A percentile compares a stretch with the other conserved stretches of the same genome.
Conservation (phyloP, 345 rosid genomes). For the Melastoma malabathricum region DNA sequence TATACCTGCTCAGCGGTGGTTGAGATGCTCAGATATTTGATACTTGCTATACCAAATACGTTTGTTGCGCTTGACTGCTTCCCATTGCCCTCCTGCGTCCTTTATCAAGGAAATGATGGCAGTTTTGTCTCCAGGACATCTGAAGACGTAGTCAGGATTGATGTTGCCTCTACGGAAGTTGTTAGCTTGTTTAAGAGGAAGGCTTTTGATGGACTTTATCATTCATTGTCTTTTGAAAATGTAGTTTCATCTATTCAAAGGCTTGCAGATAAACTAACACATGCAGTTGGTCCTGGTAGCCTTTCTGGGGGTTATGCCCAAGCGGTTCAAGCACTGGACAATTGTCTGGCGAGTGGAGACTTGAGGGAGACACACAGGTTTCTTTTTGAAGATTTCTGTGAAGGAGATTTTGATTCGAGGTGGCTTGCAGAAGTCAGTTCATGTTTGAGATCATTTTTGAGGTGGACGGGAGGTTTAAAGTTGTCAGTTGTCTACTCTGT, state of each 20-base stretch:
- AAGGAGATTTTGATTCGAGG: slow-evolving; percentile 54
- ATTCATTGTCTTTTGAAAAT: slow-evolving; percentile 55
- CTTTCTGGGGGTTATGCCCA: slow-evolving; percentile 62
- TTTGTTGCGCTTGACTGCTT: slow-evolving; percentile 94
- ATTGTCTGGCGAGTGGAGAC: slow-evolving; percentile 73
- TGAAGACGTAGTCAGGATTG: slow-evolving; percentile 54
- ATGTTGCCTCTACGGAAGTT: slow-evolving; percentile 35
- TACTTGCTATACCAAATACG: slow-evolving; percentile 83
- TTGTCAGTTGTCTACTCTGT: slow-evolving; percentile 61
- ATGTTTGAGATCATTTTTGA: slow-evolving; percentile 68
- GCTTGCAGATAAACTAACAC: slow-evolving; percentile 63
- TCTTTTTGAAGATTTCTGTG: slow-evolving; percentile 71
- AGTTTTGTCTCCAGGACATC: slow-evolving; percentile 51
- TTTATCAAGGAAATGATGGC: slow-evolving; percentile 57
- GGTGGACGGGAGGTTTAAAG: slow-evolving; percentile 64
- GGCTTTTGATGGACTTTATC: slow-evolving; percentile 60
- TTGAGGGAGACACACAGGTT: slow-evolving; percentile 41
- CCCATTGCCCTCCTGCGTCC: slow-evolving; percentile 68
- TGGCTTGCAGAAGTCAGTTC: slow-evolving; percentile 87
- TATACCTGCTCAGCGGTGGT: slow-evolving; percentile 74
- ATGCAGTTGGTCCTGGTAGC: slow-evolving; percentile 57
- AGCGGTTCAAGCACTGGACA: slow-evolving; percentile 86
- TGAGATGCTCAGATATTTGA: slow-evolving; percentile 89
- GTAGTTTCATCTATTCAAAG: slow-evolving; percentile 62
- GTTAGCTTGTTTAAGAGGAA: slow-evolving; percentile 42